These are phyloP conservation scores for Bipolaris oryzae DNA, from an alignment of 2,329 filamentous ascomycete genomes.

Conservation along the genomic window DNA sequence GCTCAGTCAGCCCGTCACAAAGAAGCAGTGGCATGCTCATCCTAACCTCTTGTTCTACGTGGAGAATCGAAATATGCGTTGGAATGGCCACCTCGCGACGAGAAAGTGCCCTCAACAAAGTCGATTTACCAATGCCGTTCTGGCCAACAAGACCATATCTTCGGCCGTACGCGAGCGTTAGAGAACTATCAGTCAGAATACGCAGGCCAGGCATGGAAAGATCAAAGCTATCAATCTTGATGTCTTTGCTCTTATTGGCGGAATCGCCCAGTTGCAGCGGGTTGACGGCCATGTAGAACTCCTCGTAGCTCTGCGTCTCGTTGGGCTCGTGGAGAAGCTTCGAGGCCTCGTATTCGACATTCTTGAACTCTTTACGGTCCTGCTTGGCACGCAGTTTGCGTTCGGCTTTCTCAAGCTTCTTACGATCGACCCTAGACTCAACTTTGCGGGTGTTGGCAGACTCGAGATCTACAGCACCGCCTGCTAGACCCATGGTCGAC, in stretches of 20 bases:
- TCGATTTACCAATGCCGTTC: conserved; percentile 91
- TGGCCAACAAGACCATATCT: conserved; percentile 97
- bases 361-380: conserved; percentile 98
- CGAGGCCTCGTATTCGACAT: conserved; percentile 95
- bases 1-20: conserved; percentile 12
- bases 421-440: conserved; percentile 95
- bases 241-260: conserved; percentile 87
- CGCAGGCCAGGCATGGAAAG: conserved; percentile 87
- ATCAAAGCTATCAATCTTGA: conserved; percentile 96
- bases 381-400: conserved; percentile 97
- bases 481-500: conserved; percentile 86
- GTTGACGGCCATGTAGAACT: conserved; percentile 99
- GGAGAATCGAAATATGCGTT: conserved; percentile 96
- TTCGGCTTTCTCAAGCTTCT: conserved; percentile 99
- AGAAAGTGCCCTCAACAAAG: conserved; percentile 88
- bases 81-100: conserved; percentile 93
- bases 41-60: conserved; percentile 93
- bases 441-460: conserved; percentile 92
- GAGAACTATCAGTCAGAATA: conserved; percentile 86
- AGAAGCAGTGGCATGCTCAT: neutral
- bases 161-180: conserved; percentile 89
- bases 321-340: conserved; percentile 83
- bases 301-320: conserved; percentile 89
- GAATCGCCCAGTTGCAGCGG: conserved; percentile 85
- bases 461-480: conserved; percentile 86